Evolutionary conservation across 257 asterid species (phyloP).

Genomic region (Leonotis leonurus): DNA sequence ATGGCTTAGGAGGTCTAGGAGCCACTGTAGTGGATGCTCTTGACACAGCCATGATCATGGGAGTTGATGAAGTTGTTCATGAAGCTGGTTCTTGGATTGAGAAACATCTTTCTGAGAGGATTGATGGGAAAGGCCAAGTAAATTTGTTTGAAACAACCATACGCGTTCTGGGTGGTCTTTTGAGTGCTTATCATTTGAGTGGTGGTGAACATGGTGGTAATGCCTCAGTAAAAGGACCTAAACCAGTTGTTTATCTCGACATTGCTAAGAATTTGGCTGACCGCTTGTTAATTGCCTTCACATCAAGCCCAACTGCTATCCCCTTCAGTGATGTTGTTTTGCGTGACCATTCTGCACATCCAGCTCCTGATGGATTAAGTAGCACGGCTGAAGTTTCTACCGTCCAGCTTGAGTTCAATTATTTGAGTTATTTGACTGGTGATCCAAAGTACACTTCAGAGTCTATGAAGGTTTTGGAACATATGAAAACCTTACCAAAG

Average conservation of each 20-base stretch:
- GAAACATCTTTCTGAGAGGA: conserved; percentile 59
- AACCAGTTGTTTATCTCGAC: conserved; percentile 70
- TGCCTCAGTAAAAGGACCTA: conserved; percentile 52
- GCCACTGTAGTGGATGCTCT: conserved; percentile 91
- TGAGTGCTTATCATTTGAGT: conserved; percentile 94
- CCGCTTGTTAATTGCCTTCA: conserved; percentile 75
- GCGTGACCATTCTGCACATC: conserved; percentile 64
- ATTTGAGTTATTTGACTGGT: conserved; percentile 75
- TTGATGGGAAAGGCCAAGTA: conserved; percentile 70
- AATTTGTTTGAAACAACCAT: conserved; percentile 93
- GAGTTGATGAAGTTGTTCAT: conserved; percentile 54
- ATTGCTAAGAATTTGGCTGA: conserved; percentile 86
- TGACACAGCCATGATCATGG: conserved; percentile 97
- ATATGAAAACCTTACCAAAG: conserved; percentile 68
- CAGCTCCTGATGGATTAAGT: conserved; percentile 94
- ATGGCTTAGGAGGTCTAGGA: conserved; percentile 93
- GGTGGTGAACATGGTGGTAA: conserved; percentile 48
- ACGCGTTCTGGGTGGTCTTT: conserved; percentile 83
- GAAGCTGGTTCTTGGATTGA: conserved; percentile 96
- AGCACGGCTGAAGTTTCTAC: conserved; percentile 93
- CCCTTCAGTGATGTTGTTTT: conserved; percentile 87
- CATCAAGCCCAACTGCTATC: conserved; percentile 71
- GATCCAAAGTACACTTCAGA: conserved; percentile 69
- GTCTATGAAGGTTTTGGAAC: conserved; percentile 93
- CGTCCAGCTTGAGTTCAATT: conserved; percentile 91